Percentiles rank a stretch among this genome's conserved stretches.
Conservation (phyloP, 23 red algal genomes). For the Gracilaria gracilis region DNA sequence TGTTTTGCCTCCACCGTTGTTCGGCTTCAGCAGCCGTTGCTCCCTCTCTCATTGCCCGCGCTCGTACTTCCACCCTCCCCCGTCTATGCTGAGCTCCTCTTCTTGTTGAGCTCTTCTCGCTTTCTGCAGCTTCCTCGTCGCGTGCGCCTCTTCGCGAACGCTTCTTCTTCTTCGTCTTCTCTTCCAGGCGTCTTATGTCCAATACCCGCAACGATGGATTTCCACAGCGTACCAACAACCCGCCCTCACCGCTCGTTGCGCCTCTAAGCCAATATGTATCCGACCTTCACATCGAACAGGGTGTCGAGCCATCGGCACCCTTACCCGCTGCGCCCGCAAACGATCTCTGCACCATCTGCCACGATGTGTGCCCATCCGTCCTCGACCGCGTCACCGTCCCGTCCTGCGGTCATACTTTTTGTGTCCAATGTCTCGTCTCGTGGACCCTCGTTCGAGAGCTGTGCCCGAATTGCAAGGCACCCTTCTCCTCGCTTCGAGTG, state of each 20-base stretch:
- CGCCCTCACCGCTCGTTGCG: slow-evolving; percentile 19
- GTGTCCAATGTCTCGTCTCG: slow-evolving; percentile 49
- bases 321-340: background rate
- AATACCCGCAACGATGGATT: slow-evolving; percentile 34
- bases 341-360: slow-evolving; percentile 63
- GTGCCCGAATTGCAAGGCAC: slow-evolving; percentile 65
- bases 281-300: background rate
- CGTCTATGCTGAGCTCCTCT: background rate
- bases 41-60: background rate
- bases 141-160: slow-evolving; percentile 11
- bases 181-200: slow-evolving; percentile 16
- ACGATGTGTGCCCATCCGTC: slow-evolving; percentile 28
- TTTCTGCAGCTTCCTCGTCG: background rate
- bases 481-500: slow-evolving; percentile 48
- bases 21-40: background rate
- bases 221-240: slow-evolving; percentile 36
- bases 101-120: background rate
- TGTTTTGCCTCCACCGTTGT: background rate
- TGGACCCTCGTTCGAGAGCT: slow-evolving; percentile 60
- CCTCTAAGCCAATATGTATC: slow-evolving; percentile 34
- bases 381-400: slow-evolving; percentile 37
- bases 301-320: slow-evolving; percentile 14
- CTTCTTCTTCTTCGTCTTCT: background rate
- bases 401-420: slow-evolving; percentile 52
- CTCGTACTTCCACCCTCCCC: background rate